These are phyloP conservation scores for Hibiscus tridactylites DNA, from an alignment of 345 rosid genomes.

Conservation along the genomic window DNA sequence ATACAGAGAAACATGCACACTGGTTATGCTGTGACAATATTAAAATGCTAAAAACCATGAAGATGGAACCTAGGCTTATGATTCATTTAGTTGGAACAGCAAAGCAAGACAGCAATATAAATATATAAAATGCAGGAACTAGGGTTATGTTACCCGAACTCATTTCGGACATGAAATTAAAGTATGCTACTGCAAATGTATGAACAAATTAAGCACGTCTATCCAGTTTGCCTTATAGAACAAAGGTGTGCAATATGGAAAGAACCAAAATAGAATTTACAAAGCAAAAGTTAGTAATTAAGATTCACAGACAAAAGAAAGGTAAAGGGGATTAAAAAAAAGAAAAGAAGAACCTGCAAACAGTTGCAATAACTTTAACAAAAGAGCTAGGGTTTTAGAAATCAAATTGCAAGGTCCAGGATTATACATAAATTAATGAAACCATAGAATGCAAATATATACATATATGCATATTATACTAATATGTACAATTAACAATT, in stretches of 20 bases:
- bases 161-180: neutral
- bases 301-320: neutral
- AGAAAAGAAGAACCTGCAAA: neutral
- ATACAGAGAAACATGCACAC: neutral
- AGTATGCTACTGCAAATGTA: neutral
- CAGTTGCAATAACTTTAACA: neutral
- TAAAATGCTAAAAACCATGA: neutral
- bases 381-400: neutral
- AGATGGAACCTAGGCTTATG: neutral
- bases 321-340: no score
- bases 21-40: neutral
- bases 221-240: neutral
- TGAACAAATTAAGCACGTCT: neutral
- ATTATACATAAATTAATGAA: neutral
- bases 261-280: neutral
- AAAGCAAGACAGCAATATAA: neutral
- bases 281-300: neutral
- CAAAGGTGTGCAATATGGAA: neutral
- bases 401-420: neutral
- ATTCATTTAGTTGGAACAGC: conserved; percentile 5
- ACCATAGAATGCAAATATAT: neutral
- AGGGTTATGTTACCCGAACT: neutral
- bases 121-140: neutral
- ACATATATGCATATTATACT: neutral
- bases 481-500: neutral